Base-by-base conservation (phyloP, 2,329 filamentous ascomycete genomes). In the Fusarium sp. region DNA sequence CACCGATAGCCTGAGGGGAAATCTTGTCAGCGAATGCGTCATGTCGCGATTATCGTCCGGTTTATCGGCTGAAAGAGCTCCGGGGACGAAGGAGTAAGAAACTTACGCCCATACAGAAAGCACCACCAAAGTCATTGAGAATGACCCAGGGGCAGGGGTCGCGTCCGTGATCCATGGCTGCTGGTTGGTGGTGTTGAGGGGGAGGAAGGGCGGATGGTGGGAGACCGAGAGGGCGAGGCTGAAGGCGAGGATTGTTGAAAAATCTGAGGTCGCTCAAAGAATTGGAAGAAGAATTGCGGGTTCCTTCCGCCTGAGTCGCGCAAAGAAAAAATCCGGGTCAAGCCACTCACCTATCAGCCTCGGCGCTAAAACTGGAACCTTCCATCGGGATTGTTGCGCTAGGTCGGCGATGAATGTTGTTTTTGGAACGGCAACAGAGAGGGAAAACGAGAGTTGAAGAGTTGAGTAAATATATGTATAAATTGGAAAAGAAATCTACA, bases 141-240 rank as follows among this genome's bases (percentile, higher is more conserved):
- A 96, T 93, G 81, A 98, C 95, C 92, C 93, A 98, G 66, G 96
- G 96, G 86, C 96, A 98, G 73, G 96, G 96, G 85, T 98, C 96
- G 87, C 96, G 91, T 74, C 94, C 93, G 89, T 98, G 96, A 91
- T 99, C 96, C 93, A 98, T 96, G 62, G 76, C 67, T 62, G 45
- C 60, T 63, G 42, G 22, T 47, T 47, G 22, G 42, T 69, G 42
- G 45, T 66, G 50, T 67, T 69, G 62, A 45, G 42, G 54, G 60
- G 40, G 24, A 56, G 60, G 47, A 37, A 38, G 62, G 38, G 64
- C 54, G 22, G 5, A 61, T 31, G 52, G 37, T 52, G 47, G 47
- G 47, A 52, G 59, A 58, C 35, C 42, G 45, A 50, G 35, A 67
- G 64, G 56, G 40, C 59, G 67, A 69, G 74, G 70, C 63, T 66